A percentile compares a stretch with the other conserved stretches of the same genome.
Evolutionary conservation across 1,284 basidiomycete genomes (phyloP).

Genomic region (Rhodotorula sp.): DNA sequence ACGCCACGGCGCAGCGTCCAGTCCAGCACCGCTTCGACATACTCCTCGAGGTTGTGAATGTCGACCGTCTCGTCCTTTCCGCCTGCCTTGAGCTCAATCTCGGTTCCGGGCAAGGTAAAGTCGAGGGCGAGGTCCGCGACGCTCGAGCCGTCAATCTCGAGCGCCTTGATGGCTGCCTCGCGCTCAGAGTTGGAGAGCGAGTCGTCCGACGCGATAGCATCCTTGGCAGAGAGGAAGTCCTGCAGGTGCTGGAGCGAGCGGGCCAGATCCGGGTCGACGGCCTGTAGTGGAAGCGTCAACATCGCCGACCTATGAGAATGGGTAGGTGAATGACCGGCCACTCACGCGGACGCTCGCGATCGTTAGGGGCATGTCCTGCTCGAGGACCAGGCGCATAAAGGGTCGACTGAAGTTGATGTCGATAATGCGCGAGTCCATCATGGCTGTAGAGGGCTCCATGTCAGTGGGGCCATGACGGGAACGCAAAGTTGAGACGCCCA

Average conservation of each 20-base stretch:
- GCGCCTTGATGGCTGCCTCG: slow-evolving; percentile 47
- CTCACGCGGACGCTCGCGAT: slow-evolving; percentile 73
- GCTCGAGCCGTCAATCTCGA: slow-evolving; percentile 57
- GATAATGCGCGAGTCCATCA: slow-evolving; percentile 95
- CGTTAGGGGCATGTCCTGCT: slow-evolving; percentile 76
- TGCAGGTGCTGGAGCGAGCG: slow-evolving; percentile 80
- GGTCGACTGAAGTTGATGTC: slow-evolving; percentile 90
- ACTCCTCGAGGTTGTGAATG: slow-evolving; percentile 81
- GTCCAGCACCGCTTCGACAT: slow-evolving; percentile 62
- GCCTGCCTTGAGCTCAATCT: slow-evolving; percentile 74
- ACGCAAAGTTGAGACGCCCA: not conserved
- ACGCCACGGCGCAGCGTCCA: slow-evolving; percentile 48
- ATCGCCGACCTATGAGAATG: no score
- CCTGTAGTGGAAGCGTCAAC: not conserved
- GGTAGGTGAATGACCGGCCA: slow-evolving; percentile 34
- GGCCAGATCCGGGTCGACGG: slow-evolving; percentile 77
- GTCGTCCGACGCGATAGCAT: slow-evolving; percentile 51
- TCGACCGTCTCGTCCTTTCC: slow-evolving; percentile 78
- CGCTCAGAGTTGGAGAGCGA: slow-evolving; percentile 36
- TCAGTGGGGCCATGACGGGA: not conserved
- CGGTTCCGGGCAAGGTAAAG: slow-evolving; percentile 91
- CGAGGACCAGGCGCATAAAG: slow-evolving; percentile 83
- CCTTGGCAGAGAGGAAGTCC: slow-evolving; percentile 52
- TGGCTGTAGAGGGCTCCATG: no score
- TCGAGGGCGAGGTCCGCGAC: slow-evolving; percentile 86